Conservation (phyloP, 331 rosid genomes). For the Quercus tomentella region DNA sequence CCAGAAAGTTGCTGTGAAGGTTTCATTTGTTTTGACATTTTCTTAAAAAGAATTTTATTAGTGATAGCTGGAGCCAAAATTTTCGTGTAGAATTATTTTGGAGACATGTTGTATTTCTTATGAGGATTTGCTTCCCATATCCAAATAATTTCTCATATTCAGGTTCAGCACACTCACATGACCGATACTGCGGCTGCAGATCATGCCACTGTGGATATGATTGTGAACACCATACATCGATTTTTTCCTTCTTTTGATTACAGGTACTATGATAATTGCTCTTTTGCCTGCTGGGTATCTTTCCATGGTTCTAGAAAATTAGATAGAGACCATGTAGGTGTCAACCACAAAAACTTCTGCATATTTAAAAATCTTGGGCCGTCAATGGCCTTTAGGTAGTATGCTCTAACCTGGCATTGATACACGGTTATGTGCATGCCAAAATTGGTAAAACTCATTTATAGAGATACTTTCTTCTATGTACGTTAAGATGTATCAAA, state of each 20-base stretch:
- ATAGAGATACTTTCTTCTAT: not conserved
- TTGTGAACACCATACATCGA: slow-evolving; percentile 72
- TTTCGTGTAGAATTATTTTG: slow-evolving; percentile 20
- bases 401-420: slow-evolving; percentile 6
- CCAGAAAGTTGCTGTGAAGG: slow-evolving; percentile 98
- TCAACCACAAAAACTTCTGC: not conserved
- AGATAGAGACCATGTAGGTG: slow-evolving; percentile 15
- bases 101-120: slow-evolving; percentile 10
- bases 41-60: not conserved
- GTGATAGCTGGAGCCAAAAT: slow-evolving; percentile 23
- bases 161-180: slow-evolving; percentile 97
- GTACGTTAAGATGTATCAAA: not conserved
- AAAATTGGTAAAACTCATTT: not conserved
- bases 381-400: slow-evolving; percentile 2
- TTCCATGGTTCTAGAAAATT: slow-evolving; percentile 8
- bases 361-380: not conserved
- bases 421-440: not conserved
- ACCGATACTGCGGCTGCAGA: slow-evolving; percentile 97
- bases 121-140: slow-evolving; percentile 14
- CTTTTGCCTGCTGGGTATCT: slow-evolving; percentile 5
- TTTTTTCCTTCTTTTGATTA: slow-evolving; percentile 88
- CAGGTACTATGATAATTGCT: slow-evolving; percentile 45
- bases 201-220: slow-evolving; percentile 75
- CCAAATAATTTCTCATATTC: slow-evolving; percentile 27
- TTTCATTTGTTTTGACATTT: slow-evolving; percentile 25